A percentile compares a stretch with the other conserved stretches of the same genome.
Evolutionary conservation across 2,329 filamentous ascomycete genomes (phyloP).

Genomic region (Orbilia brochopaga): DNA sequence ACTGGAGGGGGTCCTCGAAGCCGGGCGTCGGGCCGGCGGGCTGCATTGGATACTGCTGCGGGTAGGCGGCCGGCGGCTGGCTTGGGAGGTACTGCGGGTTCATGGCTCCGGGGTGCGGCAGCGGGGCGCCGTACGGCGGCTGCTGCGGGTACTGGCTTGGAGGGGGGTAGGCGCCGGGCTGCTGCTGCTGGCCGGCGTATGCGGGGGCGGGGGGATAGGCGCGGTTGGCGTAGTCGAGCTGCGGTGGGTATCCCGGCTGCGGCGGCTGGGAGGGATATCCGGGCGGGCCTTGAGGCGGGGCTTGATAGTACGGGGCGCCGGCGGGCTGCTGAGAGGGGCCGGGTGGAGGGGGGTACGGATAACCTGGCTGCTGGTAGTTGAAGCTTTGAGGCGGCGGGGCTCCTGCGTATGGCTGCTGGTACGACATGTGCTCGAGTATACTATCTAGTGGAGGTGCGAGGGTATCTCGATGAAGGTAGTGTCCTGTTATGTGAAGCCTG

Average conservation of each 20-base stretch:
- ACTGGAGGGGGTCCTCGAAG: slow-evolving; percentile 57
- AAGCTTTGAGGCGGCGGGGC: slow-evolving; percentile 29
- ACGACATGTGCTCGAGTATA: slow-evolving; percentile 29
- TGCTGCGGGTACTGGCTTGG: slow-evolving; percentile 19
- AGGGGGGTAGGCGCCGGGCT: slow-evolving; percentile 54
- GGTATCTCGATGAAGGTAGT: background rate
- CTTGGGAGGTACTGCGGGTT: slow-evolving; percentile 56
- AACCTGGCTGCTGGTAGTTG: slow-evolving; percentile 3
- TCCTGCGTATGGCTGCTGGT: slow-evolving; percentile 31
- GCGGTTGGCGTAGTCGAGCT: slow-evolving; percentile 55
- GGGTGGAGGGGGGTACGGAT: slow-evolving; percentile 24
- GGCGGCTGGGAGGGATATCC: slow-evolving; percentile 49
- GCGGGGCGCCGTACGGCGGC: slow-evolving; percentile 52
- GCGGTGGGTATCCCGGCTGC: slow-evolving; percentile 58
- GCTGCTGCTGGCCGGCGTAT: slow-evolving; percentile 54
- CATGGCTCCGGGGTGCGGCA: slow-evolving; percentile 10
- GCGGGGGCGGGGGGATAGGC: slow-evolving; percentile 56
- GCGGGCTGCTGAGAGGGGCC: slow-evolving; percentile 8
- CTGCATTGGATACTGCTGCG: slow-evolving; percentile 58
- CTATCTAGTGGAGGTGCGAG: background rate
- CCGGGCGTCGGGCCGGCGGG: slow-evolving; percentile 56
- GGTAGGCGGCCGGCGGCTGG: slow-evolving; percentile 56
- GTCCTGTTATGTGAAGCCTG: background rate
- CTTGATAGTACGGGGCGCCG: slow-evolving; percentile 16
- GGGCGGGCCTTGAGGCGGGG: slow-evolving; percentile 5